Percentiles rank a stretch among this genome's conserved stretches.
These are phyloP conservation scores for Theobroma grandiflorum DNA, from an alignment of 441 rosid species.

Conservation along the genomic window DNA sequence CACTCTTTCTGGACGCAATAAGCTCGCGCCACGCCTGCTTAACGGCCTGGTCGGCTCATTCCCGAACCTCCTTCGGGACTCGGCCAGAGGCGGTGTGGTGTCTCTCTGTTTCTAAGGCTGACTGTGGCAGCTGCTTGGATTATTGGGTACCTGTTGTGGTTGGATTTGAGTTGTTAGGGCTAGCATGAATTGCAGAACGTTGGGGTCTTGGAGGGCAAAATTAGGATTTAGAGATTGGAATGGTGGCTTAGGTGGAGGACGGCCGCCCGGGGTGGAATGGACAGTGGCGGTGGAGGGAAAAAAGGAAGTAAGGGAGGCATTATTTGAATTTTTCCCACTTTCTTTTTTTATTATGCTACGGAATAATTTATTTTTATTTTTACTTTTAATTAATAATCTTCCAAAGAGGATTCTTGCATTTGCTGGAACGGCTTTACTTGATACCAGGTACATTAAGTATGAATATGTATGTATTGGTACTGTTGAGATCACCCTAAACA, in stretches of 20 bases:
- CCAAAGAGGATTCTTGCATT: too few species aligned
- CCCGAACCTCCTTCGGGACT: slow-evolving; percentile 41
- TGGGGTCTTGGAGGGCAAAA: slow-evolving; percentile 45
- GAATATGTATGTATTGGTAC: too few species aligned
- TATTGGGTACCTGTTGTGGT: slow-evolving; percentile 32
- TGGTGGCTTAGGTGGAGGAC: slow-evolving; percentile 25
- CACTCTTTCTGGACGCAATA: slow-evolving; percentile 59
- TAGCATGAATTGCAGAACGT: slow-evolving; percentile 48
- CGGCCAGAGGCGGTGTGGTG: slow-evolving; percentile 17
- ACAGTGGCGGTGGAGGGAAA: slow-evolving; percentile 32
- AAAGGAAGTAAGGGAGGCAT: not conserved
- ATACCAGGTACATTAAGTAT: too few species aligned
- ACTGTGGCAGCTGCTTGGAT: slow-evolving; percentile 10
- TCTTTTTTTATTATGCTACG: too few species aligned
- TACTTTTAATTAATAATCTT: too few species aligned
- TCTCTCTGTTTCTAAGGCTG: slow-evolving; percentile 34
- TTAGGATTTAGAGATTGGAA: slow-evolving; percentile 35
- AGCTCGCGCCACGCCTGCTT: slow-evolving; percentile 51
- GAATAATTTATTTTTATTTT: too few species aligned
- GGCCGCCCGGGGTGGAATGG: slow-evolving; percentile 43
- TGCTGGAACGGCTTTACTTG: too few species aligned
- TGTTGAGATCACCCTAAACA: too few species aligned
- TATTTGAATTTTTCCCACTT: not conserved
- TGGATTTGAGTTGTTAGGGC: slow-evolving; percentile 35
- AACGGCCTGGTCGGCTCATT: slow-evolving; percentile 55